Conservation (phyloP, 441 rosid genomes). For the Euphorbia schlechtendalii region DNA sequence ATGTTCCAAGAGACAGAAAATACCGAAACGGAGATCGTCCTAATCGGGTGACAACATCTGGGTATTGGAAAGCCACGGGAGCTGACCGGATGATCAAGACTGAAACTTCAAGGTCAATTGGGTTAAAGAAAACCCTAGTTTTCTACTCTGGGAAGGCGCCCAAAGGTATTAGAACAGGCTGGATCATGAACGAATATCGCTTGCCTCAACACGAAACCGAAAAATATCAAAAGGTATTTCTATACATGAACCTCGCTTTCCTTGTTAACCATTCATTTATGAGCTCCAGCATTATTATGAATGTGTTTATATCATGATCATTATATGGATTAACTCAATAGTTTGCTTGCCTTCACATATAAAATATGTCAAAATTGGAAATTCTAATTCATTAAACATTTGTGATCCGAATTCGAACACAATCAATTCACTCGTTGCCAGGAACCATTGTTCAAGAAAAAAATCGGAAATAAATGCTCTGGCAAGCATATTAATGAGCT, state of each 20-base stretch:
- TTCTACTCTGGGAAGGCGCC: conserved; percentile 99
- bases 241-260: too few relatives aligned
- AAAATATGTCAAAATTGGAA: not conserved
- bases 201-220: conserved; percentile 92
- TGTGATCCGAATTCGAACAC: not conserved
- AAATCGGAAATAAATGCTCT: not conserved
- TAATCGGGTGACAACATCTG: conserved; percentile 89
- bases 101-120: conserved; percentile 70
- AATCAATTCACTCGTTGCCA: not conserved
- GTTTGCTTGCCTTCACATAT: not conserved
- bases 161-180: conserved; percentile 87
- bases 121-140: conserved; percentile 99
- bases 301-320: not conserved
- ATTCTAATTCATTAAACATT: not conserved
- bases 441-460: not conserved
- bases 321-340: not conserved
- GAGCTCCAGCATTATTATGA: not conserved
- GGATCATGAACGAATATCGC: conserved; percentile 99
- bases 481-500: not conserved
- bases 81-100: conserved; percentile 92
- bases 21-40: conserved; percentile 96
- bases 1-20: conserved; percentile 92
- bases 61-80: conserved; percentile 99
- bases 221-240: conserved; percentile 78
- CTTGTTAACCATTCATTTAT: not conserved